A percentile compares a stretch with the other conserved stretches of the same genome.
phyloP scores from a whole-genome alignment of 441 rosid genomes.

The Macaranga tanarius region DNA sequence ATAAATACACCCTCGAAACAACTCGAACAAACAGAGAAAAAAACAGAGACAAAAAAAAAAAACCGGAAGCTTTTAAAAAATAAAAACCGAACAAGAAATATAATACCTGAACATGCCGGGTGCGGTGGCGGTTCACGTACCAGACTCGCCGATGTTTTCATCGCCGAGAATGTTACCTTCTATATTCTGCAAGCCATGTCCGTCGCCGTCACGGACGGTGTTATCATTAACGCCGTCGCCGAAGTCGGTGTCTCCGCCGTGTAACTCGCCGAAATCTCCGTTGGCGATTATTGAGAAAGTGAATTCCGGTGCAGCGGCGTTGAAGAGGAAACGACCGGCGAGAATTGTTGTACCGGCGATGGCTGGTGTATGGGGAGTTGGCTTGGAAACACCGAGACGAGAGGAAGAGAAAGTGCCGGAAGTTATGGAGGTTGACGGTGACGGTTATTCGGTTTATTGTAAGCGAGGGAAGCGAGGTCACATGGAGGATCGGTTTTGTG shows the following conservation, averaged over 20 bases:
- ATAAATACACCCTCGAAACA: neutral
- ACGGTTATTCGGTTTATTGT: constrained; percentile 23
- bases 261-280: constrained; percentile 17
- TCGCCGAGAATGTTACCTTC: constrained; percentile 26
- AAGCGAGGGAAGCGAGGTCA: constrained; percentile 21
- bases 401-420: constrained; percentile 16
- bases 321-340: constrained; percentile 77
- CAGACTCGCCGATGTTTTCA: constrained; percentile 35
- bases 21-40: neutral
- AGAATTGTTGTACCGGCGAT: constrained; percentile 59
- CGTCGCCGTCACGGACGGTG: constrained; percentile 1
- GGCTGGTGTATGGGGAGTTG: constrained; percentile 24
- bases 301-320: constrained; percentile 23
- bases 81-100: neutral
- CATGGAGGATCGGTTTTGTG: constrained; percentile 25
- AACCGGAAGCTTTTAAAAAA: neutral
- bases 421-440: constrained; percentile 20
- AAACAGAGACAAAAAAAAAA: neutral
- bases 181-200: constrained; percentile 16
- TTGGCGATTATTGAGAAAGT: constrained; percentile 3
- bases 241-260: neutral
- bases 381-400: constrained; percentile 30
- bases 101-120: constrained; percentile 19
- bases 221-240: neutral
- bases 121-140: constrained; percentile 23